These are phyloP conservation scores for Paracoccidioides brasiliensis DNA, from an alignment of 2,329 filamentous ascomycete genomes.

Conservation along the genomic window DNA sequence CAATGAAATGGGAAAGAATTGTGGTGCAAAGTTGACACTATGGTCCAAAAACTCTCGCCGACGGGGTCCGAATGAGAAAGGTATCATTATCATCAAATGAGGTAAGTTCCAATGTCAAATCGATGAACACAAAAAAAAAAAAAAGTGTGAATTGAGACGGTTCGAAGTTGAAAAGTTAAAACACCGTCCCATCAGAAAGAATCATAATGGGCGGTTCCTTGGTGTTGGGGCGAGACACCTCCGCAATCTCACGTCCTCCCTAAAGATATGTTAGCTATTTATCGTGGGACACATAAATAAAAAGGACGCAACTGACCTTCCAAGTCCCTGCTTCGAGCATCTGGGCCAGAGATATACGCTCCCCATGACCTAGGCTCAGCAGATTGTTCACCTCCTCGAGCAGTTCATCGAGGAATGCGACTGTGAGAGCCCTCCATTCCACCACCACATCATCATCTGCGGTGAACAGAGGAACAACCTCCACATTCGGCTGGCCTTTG, in stretches of 20 bases:
- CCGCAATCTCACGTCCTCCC: slow-evolving; percentile 91
- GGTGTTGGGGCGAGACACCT: slow-evolving; percentile 88
- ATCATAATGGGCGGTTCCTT: slow-evolving; percentile 96
- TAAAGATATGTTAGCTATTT: slow-evolving; percentile 22
- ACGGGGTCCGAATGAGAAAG: background rate
- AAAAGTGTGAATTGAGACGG: background rate
- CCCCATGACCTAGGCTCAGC: slow-evolving; percentile 54
- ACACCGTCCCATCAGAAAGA: slow-evolving; percentile 89
- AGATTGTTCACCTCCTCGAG: slow-evolving; percentile 54
- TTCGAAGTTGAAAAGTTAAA: slow-evolving; percentile 46
- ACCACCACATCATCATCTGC: slow-evolving; percentile 66
- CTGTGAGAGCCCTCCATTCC: slow-evolving; percentile 64
- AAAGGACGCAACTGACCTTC: slow-evolving; percentile 56
- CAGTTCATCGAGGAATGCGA: slow-evolving; percentile 61
- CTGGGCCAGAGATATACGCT: slow-evolving; percentile 66
- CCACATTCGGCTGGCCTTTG: slow-evolving; percentile 57
- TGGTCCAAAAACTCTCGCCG: background rate
- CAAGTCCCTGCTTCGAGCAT: slow-evolving; percentile 92
- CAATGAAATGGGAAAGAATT: background rate
- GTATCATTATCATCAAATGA: slow-evolving; percentile 3
- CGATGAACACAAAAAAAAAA: background rate
- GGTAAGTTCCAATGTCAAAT: background rate
- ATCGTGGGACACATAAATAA: background rate
- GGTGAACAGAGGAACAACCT: slow-evolving; percentile 61
- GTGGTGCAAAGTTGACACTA: background rate